Base-by-base conservation (phyloP, 306 rosid genomes). In the Heteromeles arbutifolia region DNA sequence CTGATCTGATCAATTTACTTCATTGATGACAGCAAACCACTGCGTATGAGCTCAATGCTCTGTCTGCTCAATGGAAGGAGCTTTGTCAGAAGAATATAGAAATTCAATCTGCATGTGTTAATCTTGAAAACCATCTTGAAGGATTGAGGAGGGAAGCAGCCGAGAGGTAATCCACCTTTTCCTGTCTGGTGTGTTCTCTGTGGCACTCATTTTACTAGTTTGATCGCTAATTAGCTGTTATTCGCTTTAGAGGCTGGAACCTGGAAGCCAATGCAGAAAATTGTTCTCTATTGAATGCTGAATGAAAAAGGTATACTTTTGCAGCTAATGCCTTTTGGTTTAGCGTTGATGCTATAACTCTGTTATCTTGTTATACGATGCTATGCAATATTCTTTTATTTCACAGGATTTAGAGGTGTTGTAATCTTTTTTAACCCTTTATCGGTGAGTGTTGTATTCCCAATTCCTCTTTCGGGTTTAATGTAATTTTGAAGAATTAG, bases 1-100 rank as follows among this genome's bases (percentile, higher is more conserved):
- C 50, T 78, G 73, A 69, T 65, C 64, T 80, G 29, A 65, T 82
- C 62, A 21, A 8, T 29, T 59, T 54, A 10, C 52, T 22, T 25
- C 57, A 11, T 79, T 73, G 68, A 37, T 80, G 78, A 68, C 92
- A 95, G 97, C 97, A 89, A 92, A 95, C 83, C 74, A 91, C 97
- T 44, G 96, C 97, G 3, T 86, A 84, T 74, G 98, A 95, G 92
- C 97, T 95, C 79, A 88, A 80, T 89, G 97, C 97, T 39, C 75
- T 92, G 84, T 86, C 92, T 86, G 82, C 84, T 2, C 98, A 95
- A 87, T 95, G 97, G 97, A 90, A 74, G 67, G 97, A 95, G 52
- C 97, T 92, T 37, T 92, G 97, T 84, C 86, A 81, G 82, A 94
- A 94, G 75, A 94, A 92, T 85, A 80, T 90, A 65, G 96, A 94